Base-by-base conservation (phyloP, 1,284 basidiomycete species). In the Caloboletus inedulis region DNA sequence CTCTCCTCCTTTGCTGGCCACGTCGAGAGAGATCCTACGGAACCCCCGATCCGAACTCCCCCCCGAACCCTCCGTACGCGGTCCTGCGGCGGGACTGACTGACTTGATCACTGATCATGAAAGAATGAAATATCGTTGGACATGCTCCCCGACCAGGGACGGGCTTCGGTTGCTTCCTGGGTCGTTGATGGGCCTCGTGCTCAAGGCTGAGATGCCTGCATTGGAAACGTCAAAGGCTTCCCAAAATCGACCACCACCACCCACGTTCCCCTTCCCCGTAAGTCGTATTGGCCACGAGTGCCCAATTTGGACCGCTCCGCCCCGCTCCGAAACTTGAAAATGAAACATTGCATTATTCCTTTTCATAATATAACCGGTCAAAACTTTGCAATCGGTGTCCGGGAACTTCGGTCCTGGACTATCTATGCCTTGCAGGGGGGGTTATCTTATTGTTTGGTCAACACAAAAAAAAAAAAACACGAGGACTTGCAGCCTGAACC, bases 111-210 rank as follows among this genome's bases (percentile, higher is more conserved):
- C 35, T 29, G 21, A 12, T n/a, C 30, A n/a, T 12, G 12, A 7
- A 34, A 25, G 14, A 19, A n/a, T n/a, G 37, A 14, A 25, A 43
- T 35, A 41, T 43, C 16, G 43, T 7, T 14, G 16, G 21, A 18
- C 42, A 14, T 29, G 34, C 31, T 21, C 9, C 8, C 19, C 27
- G 27, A 57, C n/a, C n/a, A n/a, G 49, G 74, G 77, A 31, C 8
- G 34, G 72, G 23, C 5, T 77, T 84, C 51, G 67, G 69, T 31
- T 81, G 82, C 79, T 60, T 63, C 21, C 62, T 72, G 10, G 62
- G 69, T 69, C 8, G 85, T 82, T 64, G 76, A 83, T 61, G 52
- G 48, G 68, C 68, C 7, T 77, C 80, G 42, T 84, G 81, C 62
- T 70, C 74, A 43, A 77, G 74, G 23, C 50, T 85, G 80, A 76